Evolutionary conservation across 2,329 filamentous ascomycete species (phyloP).

Genomic region (Epichloe gansuensis): DNA sequence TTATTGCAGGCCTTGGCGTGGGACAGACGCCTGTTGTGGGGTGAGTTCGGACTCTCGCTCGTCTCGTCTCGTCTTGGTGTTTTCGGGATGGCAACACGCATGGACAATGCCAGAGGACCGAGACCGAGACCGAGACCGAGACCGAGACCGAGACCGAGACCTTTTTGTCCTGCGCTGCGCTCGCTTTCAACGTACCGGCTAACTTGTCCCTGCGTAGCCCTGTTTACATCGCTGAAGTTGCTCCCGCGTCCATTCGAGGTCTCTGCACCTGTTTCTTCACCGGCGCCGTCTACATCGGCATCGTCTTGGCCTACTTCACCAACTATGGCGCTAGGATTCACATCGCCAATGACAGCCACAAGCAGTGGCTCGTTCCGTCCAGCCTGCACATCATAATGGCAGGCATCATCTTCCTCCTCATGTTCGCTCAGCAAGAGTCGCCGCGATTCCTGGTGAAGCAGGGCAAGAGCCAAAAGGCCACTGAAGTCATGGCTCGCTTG

Average conservation of each 20-base stretch:
- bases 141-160: no score
- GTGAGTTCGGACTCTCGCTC: constrained; percentile 11
- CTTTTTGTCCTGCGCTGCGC: no score
- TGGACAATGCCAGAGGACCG: no score
- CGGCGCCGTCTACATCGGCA: constrained; percentile 56
- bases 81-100: not conserved
- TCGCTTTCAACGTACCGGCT: no score
- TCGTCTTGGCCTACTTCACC: constrained; percentile 68
- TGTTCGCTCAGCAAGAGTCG: constrained; percentile 56
- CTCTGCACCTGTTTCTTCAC: constrained; percentile 52
- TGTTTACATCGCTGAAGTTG: constrained; percentile 61
- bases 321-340: constrained; percentile 47
- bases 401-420: constrained; percentile 55
- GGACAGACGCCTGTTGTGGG: constrained; percentile 55
- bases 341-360: constrained; percentile 31
- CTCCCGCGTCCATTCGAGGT: constrained; percentile 55
- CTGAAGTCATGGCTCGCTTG: constrained; percentile 40
- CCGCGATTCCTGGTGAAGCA: constrained; percentile 59
- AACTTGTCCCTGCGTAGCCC: constrained; percentile 24
- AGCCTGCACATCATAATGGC: constrained; percentile 69
- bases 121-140: no score
- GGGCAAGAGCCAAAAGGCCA: constrained; percentile 45
- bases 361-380: constrained; percentile 54
- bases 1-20: constrained; percentile 53
- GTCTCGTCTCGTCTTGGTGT: not conserved